Evolutionary conservation across 1,139 yeast species (phyloP).

Genomic region (Suhomyces coccinellae): DNA sequence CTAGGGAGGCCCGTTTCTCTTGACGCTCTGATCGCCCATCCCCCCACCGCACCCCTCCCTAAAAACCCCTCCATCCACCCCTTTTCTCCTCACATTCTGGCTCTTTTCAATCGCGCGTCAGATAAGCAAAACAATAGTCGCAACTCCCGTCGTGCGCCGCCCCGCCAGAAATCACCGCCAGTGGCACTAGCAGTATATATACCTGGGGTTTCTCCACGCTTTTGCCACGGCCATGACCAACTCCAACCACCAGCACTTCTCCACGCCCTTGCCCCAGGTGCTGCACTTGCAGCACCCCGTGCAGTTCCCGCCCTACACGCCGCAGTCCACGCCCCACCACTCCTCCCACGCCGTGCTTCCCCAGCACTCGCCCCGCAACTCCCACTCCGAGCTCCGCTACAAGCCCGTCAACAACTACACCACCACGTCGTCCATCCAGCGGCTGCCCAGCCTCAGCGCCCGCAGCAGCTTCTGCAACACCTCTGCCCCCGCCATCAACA

Average conservation of each 20-base stretch:
- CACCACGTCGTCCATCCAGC: constrained; percentile 13
- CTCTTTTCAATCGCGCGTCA: constrained; percentile 3
- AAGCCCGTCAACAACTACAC: constrained; percentile 14
- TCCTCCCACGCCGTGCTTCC: not conserved
- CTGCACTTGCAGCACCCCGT: constrained; percentile 6
- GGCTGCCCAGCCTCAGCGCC: constrained; percentile 17
- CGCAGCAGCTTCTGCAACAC: constrained; percentile 11
- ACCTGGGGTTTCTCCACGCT: not conserved
- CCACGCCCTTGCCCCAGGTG: constrained; percentile 1
- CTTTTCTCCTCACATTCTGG: constrained; percentile 7
- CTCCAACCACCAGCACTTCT: not conserved
- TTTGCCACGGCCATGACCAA: constrained; percentile 4
- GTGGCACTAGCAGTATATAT: not conserved
- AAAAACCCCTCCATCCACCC: constrained; percentile 2
- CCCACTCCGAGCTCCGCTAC: constrained; percentile 8
- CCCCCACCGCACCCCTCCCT: constrained; percentile 3
- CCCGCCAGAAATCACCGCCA: not conserved
- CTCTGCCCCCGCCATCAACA: constrained; percentile 12
- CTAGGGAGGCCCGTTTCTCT: not conserved
- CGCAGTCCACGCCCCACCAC: not conserved
- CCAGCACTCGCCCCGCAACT: constrained; percentile 11
- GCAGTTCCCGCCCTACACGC: constrained; percentile 1
- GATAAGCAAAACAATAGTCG: constrained; percentile 2
- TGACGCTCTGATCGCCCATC: not conserved
- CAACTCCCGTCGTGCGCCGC: constrained; percentile 1